Evolutionary conservation across 768 basidiomycete genomes (phyloP).

Genomic region (Boletus tylopilopsis): DNA sequence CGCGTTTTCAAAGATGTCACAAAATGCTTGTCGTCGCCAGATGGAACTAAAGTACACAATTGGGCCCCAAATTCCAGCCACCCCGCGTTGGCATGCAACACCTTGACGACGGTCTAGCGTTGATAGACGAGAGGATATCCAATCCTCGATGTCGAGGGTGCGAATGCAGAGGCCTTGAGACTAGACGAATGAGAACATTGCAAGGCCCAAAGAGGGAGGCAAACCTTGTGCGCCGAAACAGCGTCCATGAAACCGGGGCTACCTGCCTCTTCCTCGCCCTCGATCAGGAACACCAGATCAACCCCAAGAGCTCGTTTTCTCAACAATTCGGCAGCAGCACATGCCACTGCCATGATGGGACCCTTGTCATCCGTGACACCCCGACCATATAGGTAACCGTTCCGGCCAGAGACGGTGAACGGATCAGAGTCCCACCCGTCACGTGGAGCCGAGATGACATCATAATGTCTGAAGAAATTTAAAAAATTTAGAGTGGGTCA

Average conservation of each 20-base stretch:
- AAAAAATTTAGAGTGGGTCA: not conserved
- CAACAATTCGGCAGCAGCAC: slow-evolving; percentile 81
- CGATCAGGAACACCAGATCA: slow-evolving; percentile 87
- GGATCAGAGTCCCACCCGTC: slow-evolving; percentile 83
- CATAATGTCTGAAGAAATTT: slow-evolving; percentile 80
- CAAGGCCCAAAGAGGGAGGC: not conserved
- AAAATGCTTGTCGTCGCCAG: too few species aligned
- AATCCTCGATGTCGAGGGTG: too few species aligned
- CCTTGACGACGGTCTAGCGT: too few species aligned
- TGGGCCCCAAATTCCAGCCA: too few species aligned
- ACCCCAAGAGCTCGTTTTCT: slow-evolving; percentile 69
- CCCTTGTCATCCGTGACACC: slow-evolving; percentile 96
- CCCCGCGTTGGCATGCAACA: too few species aligned
- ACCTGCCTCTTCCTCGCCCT: slow-evolving; percentile 97
- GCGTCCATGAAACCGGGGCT: slow-evolving; percentile 82
- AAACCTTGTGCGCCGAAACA: slow-evolving; percentile 70
- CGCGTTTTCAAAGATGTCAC: too few species aligned
- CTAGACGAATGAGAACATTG: slow-evolving; percentile 34
- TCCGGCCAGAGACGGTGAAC: slow-evolving; percentile 74
- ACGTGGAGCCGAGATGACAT: slow-evolving; percentile 81
- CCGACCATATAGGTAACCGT: slow-evolving; percentile 88
- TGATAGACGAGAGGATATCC: too few species aligned
- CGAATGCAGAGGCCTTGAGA: too few species aligned
- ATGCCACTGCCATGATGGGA: slow-evolving; percentile 87
- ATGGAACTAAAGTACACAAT: too few species aligned